These are phyloP conservation scores for Fraxinus paxiana DNA, from an alignment of 305 asterid genomes.

Conservation along the genomic window DNA sequence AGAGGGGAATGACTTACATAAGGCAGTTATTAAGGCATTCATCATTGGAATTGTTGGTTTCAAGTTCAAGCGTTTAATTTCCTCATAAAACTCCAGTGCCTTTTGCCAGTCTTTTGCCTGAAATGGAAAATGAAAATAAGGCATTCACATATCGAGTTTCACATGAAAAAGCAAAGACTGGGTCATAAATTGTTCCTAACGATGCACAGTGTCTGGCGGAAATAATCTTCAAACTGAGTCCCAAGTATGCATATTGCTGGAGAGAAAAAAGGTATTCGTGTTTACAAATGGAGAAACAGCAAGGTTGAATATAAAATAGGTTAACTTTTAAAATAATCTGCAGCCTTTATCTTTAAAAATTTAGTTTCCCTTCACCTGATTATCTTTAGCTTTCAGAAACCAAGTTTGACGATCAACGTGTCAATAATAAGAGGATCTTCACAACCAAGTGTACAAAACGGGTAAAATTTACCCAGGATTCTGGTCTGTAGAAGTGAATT, in stretches of 20 bases:
- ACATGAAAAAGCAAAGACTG: neutral
- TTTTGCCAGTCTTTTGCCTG: slow-evolving; percentile 86
- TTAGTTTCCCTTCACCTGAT: neutral
- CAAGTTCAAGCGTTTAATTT: slow-evolving; percentile 57
- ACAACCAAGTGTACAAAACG: neutral
- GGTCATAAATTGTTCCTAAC: neutral
- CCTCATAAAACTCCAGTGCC: slow-evolving; percentile 75
- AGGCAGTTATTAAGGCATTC: slow-evolving; percentile 90
- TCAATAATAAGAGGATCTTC: neutral
- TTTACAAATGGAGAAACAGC: slow-evolving; percentile 15
- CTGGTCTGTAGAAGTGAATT: neutral
- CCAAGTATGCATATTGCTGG: slow-evolving; percentile 13
- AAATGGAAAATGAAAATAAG: slow-evolving; percentile 25
- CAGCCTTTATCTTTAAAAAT: neutral
- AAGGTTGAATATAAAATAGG: slow-evolving; percentile 5
- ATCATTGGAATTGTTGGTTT: slow-evolving; percentile 77
- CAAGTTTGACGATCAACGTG: neutral
- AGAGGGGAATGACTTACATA: slow-evolving; percentile 59
- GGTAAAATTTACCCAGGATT: neutral
- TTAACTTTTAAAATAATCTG: neutral
- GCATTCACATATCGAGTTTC: slow-evolving; percentile 19
- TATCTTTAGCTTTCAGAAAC: neutral
- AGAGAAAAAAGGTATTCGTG: neutral
- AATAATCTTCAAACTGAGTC: slow-evolving; percentile 11
- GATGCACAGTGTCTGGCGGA: neutral